Conservation (phyloP, 768 basidiomycete species). For the Amanita rubescens region DNA sequence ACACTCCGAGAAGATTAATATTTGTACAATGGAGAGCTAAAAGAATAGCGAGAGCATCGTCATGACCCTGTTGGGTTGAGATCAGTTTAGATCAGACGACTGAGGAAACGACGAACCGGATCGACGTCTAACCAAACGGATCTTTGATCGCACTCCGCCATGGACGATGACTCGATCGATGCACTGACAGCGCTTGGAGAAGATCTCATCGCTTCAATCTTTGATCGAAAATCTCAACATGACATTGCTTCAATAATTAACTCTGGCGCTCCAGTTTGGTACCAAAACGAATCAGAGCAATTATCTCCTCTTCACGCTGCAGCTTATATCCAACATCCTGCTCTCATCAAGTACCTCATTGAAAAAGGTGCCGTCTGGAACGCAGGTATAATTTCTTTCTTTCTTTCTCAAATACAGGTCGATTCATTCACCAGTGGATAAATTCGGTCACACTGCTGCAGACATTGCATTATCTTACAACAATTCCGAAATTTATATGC, state of each 20-base stretch:
- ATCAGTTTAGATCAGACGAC: too few species aligned
- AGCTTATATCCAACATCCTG: slow-evolving; percentile 58
- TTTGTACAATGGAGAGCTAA: slow-evolving; percentile 61
- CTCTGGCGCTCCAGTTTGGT: slow-evolving; percentile 80
- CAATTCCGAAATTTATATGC: slow-evolving; percentile 60
- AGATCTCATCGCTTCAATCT: slow-evolving; percentile 50
- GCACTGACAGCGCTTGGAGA: slow-evolving; percentile 50
- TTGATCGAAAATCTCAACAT: slow-evolving; percentile 37
- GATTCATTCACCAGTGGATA: slow-evolving; percentile 49
- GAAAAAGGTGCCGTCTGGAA: slow-evolving; percentile 91
- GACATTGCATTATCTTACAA: slow-evolving; percentile 89
- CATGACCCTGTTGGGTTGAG: too few species aligned
- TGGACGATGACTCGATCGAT: slow-evolving; percentile 13
- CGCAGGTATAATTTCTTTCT: slow-evolving; percentile 38
- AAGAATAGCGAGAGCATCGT: slow-evolving; percentile 82
- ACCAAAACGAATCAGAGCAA: slow-evolving; percentile 74
- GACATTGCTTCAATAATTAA: slow-evolving; percentile 45
- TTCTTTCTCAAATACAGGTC: not conserved
- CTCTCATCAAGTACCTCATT: slow-evolving; percentile 61
- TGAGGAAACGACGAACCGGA: too few species aligned
- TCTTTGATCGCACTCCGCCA: not conserved
- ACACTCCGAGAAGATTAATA: slow-evolving; percentile 72
- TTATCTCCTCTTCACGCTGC: slow-evolving; percentile 85
- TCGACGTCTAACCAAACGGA: slow-evolving; percentile 6
- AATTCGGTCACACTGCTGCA: slow-evolving; percentile 74